Conservation (phyloP, 305 asterid genomes). For the Fraxinus xanthoxyloides region DNA sequence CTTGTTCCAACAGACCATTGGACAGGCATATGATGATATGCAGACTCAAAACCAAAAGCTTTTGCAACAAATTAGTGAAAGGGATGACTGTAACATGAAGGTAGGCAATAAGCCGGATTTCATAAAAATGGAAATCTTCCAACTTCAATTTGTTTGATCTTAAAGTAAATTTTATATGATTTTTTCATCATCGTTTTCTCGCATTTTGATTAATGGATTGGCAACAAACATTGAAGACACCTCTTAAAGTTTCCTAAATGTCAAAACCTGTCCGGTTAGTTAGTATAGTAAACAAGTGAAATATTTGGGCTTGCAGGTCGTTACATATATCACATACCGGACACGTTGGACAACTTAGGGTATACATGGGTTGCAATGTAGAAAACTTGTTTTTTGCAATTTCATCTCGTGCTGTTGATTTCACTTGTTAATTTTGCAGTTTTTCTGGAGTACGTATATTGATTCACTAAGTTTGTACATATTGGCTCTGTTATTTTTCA, state of each 20-base stretch:
- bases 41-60: conserved; percentile 96
- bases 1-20: conserved; percentile 72
- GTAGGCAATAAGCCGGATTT: conserved; percentile 34
- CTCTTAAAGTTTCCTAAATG: background rate
- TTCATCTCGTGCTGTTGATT: background rate
- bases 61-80: conserved; percentile 89
- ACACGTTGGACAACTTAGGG: background rate
- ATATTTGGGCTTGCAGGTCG: background rate
- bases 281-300: background rate
- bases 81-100: conserved; percentile 94
- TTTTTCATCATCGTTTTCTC: background rate
- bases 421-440: background rate
- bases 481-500: background rate
- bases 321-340: background rate
- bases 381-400: background rate
- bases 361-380: background rate
- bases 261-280: background rate
- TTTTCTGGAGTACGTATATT: background rate
- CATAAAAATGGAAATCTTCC: background rate
- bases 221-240: background rate
- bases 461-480: background rate
- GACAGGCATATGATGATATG: conserved; percentile 98
- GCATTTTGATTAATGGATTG: background rate
- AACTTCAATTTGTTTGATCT: background rate
- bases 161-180: background rate